A percentile compares a stretch with the other conserved stretches of the same genome.
Conservation (phyloP, 148 eudicot genomes). For the Rheum nobile region DNA sequence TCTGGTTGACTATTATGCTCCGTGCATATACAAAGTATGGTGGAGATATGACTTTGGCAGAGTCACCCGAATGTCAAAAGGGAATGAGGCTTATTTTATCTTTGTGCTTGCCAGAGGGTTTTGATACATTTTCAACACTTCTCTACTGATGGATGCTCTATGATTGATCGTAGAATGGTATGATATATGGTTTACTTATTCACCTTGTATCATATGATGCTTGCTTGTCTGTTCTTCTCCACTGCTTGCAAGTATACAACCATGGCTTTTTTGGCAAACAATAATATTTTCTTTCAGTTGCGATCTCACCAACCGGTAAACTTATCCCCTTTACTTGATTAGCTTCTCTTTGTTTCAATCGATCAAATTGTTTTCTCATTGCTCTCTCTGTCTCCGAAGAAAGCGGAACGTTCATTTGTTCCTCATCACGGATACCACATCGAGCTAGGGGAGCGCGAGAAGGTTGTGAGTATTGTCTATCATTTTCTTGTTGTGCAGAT, state of each 20-base stretch:
- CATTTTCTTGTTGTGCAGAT: background rate
- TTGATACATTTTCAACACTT: slow-evolving; percentile 41
- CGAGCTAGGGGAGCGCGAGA: slow-evolving; percentile 77
- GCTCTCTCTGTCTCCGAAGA: background rate
- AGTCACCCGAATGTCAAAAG: slow-evolving; percentile 31
- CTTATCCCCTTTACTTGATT: background rate
- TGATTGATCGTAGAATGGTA: slow-evolving; percentile 48
- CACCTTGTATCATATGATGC: background rate
- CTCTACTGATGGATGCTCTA: slow-evolving; percentile 41
- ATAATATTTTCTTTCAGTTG: background rate
- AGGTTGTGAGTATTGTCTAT: too few relatives aligned
- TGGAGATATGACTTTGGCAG: slow-evolving; percentile 33
- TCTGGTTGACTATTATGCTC: slow-evolving; percentile 41
- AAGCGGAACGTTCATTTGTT: slow-evolving; percentile 19
- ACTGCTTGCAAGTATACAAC: background rate
- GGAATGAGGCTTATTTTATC: slow-evolving; percentile 30
- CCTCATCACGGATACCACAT: slow-evolving; percentile 45
- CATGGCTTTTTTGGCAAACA: slow-evolving; percentile 1
- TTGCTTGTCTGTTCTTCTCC: background rate
- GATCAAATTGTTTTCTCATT: background rate
- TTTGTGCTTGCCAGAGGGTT: slow-evolving; percentile 38
- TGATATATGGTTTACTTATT: background rate
- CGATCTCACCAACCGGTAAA: slow-evolving; percentile 3
- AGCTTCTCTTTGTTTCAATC: background rate
- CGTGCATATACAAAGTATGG: slow-evolving; percentile 41